phyloP scores from a whole-genome alignment of 1,284 basidiomycete species.

The Naganishia liquefaciens region DNA sequence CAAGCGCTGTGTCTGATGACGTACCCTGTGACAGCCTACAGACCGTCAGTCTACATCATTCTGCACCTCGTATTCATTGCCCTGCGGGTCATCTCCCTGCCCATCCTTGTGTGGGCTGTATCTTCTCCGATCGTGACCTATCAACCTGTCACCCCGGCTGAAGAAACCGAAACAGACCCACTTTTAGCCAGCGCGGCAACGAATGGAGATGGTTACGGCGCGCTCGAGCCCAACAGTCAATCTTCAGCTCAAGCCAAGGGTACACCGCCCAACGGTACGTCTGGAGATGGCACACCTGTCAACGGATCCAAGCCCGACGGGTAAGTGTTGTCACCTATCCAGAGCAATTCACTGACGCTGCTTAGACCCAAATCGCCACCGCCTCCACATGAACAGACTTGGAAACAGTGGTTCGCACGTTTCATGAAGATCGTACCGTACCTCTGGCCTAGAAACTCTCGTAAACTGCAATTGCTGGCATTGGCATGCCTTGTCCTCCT shows the following conservation, averaged over 20 bases:
- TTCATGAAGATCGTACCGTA: slow-evolving; percentile 31
- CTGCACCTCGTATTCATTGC: slow-evolving; percentile 66
- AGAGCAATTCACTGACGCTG: not conserved
- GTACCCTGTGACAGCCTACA: slow-evolving; percentile 48
- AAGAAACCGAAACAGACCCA: slow-evolving; percentile 21
- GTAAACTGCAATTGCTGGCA: slow-evolving; percentile 30
- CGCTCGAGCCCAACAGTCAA: slow-evolving; percentile 40
- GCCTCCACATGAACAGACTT: slow-evolving; percentile 32
- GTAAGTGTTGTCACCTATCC: not conserved
- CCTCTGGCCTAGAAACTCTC: slow-evolving; percentile 31
- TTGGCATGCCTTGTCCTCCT: slow-evolving; percentile 29
- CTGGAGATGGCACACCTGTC: not conserved
- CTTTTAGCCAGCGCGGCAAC: slow-evolving; percentile 52
- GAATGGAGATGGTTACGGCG: slow-evolving; percentile 55
- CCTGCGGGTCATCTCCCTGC: slow-evolving; percentile 65
- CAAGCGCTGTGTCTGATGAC: not conserved
- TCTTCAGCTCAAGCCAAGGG: slow-evolving; percentile 4
- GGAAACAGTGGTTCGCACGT: slow-evolving; percentile 31
- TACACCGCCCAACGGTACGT: not conserved
- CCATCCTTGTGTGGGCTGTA: slow-evolving; percentile 63
- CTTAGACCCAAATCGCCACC: slow-evolving; percentile 20
- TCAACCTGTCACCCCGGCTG: slow-evolving; percentile 39
- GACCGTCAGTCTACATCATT: slow-evolving; percentile 55
- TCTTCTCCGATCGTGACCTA: slow-evolving; percentile 65
- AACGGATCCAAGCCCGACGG: slow-evolving; percentile 2